A percentile compares a stretch with the other conserved stretches of the same genome.
Evolutionary conservation across 495 filamentous ascomycete species (phyloP).

Genomic region (Oleoguttula mirabilis): DNA sequence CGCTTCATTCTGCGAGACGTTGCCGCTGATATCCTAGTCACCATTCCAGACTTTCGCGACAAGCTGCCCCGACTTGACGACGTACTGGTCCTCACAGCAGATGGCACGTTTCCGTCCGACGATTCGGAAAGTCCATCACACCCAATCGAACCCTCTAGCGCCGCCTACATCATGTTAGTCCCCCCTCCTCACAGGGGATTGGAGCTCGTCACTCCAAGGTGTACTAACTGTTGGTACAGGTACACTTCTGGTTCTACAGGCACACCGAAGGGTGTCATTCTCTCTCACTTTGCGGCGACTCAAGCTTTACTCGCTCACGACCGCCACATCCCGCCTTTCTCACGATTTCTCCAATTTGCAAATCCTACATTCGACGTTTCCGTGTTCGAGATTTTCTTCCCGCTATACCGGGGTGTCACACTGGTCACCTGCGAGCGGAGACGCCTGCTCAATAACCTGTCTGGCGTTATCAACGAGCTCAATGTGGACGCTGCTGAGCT

Average conservation of each 20-base stretch:
- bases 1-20: conserved; percentile 63
- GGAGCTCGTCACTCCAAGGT: neutral
- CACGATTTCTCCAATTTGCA: conserved; percentile 75
- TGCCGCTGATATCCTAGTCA: conserved; percentile 27
- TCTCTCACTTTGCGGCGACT: conserved; percentile 64
- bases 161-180: conserved; percentile 64
- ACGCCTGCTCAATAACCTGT: conserved; percentile 57
- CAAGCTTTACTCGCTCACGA: conserved; percentile 71
- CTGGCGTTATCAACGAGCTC: conserved; percentile 47
- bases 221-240: neutral
- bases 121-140: neutral
- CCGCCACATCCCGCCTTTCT: conserved; percentile 55
- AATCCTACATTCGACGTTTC: conserved; percentile 82
- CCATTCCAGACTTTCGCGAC: conserved; percentile 7
- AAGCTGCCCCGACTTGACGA: conserved; percentile 26
- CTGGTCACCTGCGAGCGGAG: conserved; percentile 54
- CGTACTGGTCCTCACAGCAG: conserved; percentile 11
- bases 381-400: conserved; percentile 81
- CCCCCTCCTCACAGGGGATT: neutral
- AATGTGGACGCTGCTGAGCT: conserved; percentile 69
- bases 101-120: neutral
- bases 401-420: conserved; percentile 55
- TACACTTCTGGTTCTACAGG: conserved; percentile 87
- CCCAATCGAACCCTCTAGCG: conserved; percentile 27
- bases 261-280: conserved; percentile 70